A percentile compares a stretch with the other conserved stretches of the same genome.
Evolutionary conservation across 768 basidiomycete genomes (phyloP).

Genomic region (Rhodotorula taiwanensis): DNA sequence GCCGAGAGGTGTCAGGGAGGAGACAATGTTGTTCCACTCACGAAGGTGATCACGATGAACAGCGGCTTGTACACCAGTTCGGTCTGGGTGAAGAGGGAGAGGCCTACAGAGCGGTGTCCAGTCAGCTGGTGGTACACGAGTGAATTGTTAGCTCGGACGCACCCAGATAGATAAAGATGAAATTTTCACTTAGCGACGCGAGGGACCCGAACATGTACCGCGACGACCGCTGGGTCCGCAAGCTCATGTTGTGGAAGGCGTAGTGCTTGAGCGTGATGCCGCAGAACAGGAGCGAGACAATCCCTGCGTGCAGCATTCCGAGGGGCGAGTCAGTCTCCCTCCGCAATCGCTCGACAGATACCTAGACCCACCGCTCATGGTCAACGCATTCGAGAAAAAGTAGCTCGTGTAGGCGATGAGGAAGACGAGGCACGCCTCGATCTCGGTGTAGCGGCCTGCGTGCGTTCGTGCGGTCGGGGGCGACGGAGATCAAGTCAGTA

Average conservation of each 20-base stretch:
- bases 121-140: background rate
- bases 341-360: slow-evolving; percentile 44
- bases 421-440: slow-evolving; percentile 93
- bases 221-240: slow-evolving; percentile 81
- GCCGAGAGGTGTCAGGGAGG: background rate
- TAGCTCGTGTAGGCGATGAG: slow-evolving; percentile 94
- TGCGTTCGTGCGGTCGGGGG: too few relatives aligned
- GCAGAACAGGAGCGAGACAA: slow-evolving; percentile 95
- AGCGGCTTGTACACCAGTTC: slow-evolving; percentile 80
- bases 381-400: slow-evolving; percentile 94
- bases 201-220: slow-evolving; percentile 94
- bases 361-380: slow-evolving; percentile 55
- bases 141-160: background rate
- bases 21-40: too few relatives aligned
- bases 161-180: slow-evolving; percentile 98
- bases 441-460: slow-evolving; percentile 61
- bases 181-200: slow-evolving; percentile 93
- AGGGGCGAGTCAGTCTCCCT: background rate
- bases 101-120: background rate
- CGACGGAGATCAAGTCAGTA: too few relatives aligned
- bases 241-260: slow-evolving; percentile 99
- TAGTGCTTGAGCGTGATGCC: slow-evolving; percentile 99
- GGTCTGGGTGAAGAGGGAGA: slow-evolving; percentile 83
- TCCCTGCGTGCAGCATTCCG: slow-evolving; percentile 51
- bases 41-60: slow-evolving; percentile 84